A percentile compares a stretch with the other conserved stretches of the same genome.
phyloP scores from a whole-genome alignment of 2,329 filamentous ascomycete genomes.

The Fusarium sterilihyphosum region DNA sequence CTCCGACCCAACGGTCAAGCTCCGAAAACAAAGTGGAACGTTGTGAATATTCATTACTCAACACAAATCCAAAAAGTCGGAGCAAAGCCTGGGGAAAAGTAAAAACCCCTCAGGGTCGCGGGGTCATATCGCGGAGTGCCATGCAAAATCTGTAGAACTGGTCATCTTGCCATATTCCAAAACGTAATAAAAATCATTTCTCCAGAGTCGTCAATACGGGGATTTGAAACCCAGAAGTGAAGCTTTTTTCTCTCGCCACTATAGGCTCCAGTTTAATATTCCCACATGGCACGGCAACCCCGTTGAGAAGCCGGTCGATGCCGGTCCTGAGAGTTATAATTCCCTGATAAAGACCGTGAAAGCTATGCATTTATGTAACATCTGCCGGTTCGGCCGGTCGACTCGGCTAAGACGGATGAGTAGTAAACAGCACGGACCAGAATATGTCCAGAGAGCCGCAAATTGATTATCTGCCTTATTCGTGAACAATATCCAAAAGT shows the following conservation, averaged over 20 bases:
- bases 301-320: conserved; percentile 30
- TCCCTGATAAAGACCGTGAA: not conserved
- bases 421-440: conserved; percentile 25
- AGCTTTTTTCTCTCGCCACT: conserved; percentile 18
- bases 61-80: conserved; percentile 6
- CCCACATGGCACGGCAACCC: conserved; percentile 18
- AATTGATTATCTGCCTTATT: conserved; percentile 12
- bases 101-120: conserved; percentile 16
- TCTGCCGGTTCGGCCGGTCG: conserved; percentile 23
- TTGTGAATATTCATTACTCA: conserved; percentile 16
- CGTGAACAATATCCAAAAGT: conserved; percentile 25
- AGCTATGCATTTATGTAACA: not conserved
- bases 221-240: conserved; percentile 6
- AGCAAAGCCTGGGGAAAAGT: conserved; percentile 9
- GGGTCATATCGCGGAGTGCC: conserved; percentile 26
- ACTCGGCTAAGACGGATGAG: conserved; percentile 40
- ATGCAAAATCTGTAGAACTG: not conserved
- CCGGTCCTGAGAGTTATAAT: conserved; percentile 9
- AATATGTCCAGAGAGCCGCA: conserved; percentile 20
- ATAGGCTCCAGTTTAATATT: conserved; percentile 22
- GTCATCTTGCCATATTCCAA: conserved; percentile 16
- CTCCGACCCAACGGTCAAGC: not conserved
- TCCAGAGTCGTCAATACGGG: conserved; percentile 15
- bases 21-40: not conserved
- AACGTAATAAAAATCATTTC: conserved; percentile 32